Base-by-base conservation (phyloP, 179 eudicot genomes). In the Pouteria campechiana region DNA sequence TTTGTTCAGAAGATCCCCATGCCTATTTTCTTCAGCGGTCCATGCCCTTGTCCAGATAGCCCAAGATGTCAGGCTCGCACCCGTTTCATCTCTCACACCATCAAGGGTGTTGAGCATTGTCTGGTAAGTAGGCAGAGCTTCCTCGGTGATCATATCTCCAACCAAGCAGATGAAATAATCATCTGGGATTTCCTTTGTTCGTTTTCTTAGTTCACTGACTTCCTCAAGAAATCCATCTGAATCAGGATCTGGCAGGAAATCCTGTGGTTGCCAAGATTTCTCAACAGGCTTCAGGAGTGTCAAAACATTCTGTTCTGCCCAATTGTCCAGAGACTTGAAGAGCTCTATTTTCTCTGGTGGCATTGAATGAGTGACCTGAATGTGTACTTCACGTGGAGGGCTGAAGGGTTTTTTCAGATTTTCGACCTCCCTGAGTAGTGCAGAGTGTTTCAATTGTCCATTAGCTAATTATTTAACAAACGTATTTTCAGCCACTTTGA, bases 71-170 rank as follows among this genome's bases (percentile, higher is more conserved):
- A 34, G 81, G 61, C 89, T 80, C 17, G 83, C 83, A 37, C 89
- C 89, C 1, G 89, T 80, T 61, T 80, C 83, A 38, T 80, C 89
- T 4, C 81, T 63, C 30, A 73, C 89, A 41, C 81, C 89, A 39
- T 80, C 89, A 14, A 80, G 67, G 23, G 89, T 80, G 65, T 80
- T 80, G 19, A 80, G 61, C 89, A 80, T 76, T 2, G 83, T 80
- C 72, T 80, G 89, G 55, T 80, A 80, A 36, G 89, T 80, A 10
- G 89, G 89, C 33, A 79, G 82, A 29, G 89, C 89, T 73, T 79
- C 89, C 58, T 79, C 89, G 0, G 89, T 75, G 46, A 79, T 70
- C 89, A 80, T 80, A 46, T 80, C 89, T 17, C 89, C 89, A 20
- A 80, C 81, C 68, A 80, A 68, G 42, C 73, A 83, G 23, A 80